phyloP scores from a whole-genome alignment of 169 alveolate genomes.

The Plasmodium malariae region DNA sequence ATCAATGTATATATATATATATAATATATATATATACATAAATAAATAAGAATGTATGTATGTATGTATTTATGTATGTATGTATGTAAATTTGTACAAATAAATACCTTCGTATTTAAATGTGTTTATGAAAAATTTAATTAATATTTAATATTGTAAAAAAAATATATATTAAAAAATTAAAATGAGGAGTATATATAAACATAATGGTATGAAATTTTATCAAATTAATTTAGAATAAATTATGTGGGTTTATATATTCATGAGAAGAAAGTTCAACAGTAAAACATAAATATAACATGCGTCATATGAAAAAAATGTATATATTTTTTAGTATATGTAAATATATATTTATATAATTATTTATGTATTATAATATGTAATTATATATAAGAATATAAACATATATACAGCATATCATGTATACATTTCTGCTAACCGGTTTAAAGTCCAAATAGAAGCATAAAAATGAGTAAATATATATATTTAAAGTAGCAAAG shows the following conservation, averaged over 20 bases:
- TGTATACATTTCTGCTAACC: background rate
- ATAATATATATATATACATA: background rate
- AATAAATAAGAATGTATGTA: background rate
- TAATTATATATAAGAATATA: background rate
- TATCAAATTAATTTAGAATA: constrained; percentile 23
- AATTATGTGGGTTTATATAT: constrained; percentile 24
- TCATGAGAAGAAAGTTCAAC: constrained; percentile 5
- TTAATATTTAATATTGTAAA: constrained; percentile 35
- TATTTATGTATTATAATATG: background rate
- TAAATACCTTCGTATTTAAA: background rate
- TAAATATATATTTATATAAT: background rate
- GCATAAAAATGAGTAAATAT: constrained; percentile 10
- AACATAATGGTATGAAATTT: constrained; percentile 14
- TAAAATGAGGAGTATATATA: constrained; percentile 13
- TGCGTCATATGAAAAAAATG: too few relatives aligned
- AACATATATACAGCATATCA: background rate
- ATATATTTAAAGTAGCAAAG: constrained; percentile 3
- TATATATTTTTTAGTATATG: too few relatives aligned
- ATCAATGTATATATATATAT: background rate
- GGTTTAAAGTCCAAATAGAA: constrained; percentile 22
- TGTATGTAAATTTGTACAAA: background rate
- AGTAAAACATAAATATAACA: too few relatives aligned
- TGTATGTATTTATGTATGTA: constrained; percentile 1
- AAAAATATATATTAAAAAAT: constrained; percentile 22
- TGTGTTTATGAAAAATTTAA: constrained; percentile 37